These are phyloP conservation scores for Ustilago loliicola DNA, from an alignment of 1,284 basidiomycete genomes.

Conservation along the genomic window DNA sequence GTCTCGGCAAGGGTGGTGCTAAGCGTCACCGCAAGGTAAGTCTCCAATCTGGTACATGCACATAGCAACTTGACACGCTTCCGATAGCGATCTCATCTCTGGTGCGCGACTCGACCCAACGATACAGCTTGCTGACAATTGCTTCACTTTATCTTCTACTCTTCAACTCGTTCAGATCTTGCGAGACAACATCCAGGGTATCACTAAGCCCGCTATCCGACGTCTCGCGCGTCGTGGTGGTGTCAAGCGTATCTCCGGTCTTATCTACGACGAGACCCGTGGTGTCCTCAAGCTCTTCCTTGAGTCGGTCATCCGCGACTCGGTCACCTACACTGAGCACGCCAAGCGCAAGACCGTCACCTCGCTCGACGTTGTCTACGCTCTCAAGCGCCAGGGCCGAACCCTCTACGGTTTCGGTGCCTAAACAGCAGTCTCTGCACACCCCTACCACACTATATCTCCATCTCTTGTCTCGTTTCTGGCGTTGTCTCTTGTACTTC, in stretches of 20 bases:
- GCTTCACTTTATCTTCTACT: background rate
- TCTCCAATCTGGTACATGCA: conserved; percentile 1
- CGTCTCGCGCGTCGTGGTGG: conserved; percentile 91
- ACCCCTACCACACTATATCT: conserved; percentile 7
- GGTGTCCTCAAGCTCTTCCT: conserved; percentile 86
- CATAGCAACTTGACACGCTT: background rate
- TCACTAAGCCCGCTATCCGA: conserved; percentile 93
- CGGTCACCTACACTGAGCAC: conserved; percentile 92
- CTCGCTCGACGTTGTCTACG: conserved; percentile 91
- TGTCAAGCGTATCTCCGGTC: conserved; percentile 77
- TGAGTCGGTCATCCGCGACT: conserved; percentile 87
- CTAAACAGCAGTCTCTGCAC: conserved; percentile 41
- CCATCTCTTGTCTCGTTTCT: conserved; percentile 40
- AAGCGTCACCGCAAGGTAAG: conserved; percentile 71
- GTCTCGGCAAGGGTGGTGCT: conserved; percentile 71
- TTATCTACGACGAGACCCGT: conserved; percentile 95
- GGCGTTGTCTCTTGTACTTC: conserved; percentile 54
- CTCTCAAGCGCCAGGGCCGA: conserved; percentile 83
- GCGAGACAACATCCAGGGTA: conserved; percentile 73
- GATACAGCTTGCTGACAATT: conserved; percentile 21
- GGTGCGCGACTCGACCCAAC: conserved; percentile 1
- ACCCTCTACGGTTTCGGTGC: conserved; percentile 80
- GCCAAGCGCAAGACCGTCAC: conserved; percentile 93
- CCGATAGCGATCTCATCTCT: background rate
- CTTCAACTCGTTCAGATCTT: conserved; percentile 46